A percentile compares a stretch with the other conserved stretches of the same genome.
Conservation (phyloP, 73 alveolate genomes). For the Uronychia setigera region DNA sequence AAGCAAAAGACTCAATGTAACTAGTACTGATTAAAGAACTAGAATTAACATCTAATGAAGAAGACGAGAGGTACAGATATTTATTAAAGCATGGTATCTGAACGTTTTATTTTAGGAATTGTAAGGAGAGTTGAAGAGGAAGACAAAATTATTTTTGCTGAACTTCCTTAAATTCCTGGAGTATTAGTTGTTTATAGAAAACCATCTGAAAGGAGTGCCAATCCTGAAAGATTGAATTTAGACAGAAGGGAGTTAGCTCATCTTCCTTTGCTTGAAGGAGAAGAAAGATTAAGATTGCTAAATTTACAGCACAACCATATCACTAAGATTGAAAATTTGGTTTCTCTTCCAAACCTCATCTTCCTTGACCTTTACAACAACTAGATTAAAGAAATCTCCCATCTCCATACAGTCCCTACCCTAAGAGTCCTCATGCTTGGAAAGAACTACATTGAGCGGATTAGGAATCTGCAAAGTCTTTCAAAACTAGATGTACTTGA, state of each 20-base stretch:
- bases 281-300: slow-evolving; percentile 86
- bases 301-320: slow-evolving; percentile 86
- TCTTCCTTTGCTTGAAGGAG: slow-evolving; percentile 97
- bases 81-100: slow-evolving; percentile 80
- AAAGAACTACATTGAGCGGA: slow-evolving; percentile 82
- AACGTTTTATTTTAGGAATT: slow-evolving; percentile 8
- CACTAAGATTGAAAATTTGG: slow-evolving; percentile 86
- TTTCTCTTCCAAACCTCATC: slow-evolving; percentile 87
- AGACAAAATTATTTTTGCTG: slow-evolving; percentile 91
- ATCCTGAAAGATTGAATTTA: slow-evolving; percentile 86
- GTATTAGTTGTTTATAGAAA: slow-evolving; percentile 91
- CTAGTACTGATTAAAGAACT: too few species aligned
- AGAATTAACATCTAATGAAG: slow-evolving; percentile 39
- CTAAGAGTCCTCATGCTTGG: slow-evolving; percentile 89
- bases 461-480: slow-evolving; percentile 79
- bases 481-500: slow-evolving; percentile 92
- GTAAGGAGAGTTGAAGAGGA: slow-evolving; percentile 91
- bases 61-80: slow-evolving; percentile 91
- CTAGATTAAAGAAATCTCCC: slow-evolving; percentile 81
- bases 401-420: slow-evolving; percentile 88
- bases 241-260: slow-evolving; percentile 91
- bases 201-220: slow-evolving; percentile 87
- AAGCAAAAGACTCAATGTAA: neutral
- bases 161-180: slow-evolving; percentile 91
- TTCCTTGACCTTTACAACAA: slow-evolving; percentile 89